These are phyloP conservation scores for Nemania sp. DNA, from an alignment of 2,329 filamentous ascomycete genomes.

Conservation along the genomic window DNA sequence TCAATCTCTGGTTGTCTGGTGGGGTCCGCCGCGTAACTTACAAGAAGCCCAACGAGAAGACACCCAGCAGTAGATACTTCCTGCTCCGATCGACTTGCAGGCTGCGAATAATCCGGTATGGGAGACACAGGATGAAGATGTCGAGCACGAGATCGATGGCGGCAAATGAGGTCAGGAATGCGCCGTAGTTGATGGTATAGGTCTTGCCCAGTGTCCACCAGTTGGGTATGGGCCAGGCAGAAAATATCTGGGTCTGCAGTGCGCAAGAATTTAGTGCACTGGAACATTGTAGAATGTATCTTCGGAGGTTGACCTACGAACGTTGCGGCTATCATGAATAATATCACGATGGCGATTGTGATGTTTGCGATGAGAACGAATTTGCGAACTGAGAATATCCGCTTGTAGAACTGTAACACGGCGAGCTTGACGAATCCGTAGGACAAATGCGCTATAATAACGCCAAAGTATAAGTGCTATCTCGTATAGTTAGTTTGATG, in stretches of 20 bases:
- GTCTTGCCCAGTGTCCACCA: constrained; percentile 6
- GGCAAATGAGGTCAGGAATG: constrained; percentile 4
- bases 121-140: constrained; percentile 3
- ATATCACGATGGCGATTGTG: background rate
- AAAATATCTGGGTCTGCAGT: constrained; percentile 4
- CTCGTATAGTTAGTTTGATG: constrained; percentile 1
- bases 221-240: constrained; percentile 9
- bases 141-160: constrained; percentile 2
- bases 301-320: no score
- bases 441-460: constrained; percentile 9
- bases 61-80: constrained; percentile 4
- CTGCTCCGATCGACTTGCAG: background rate
- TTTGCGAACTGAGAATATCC: background rate
- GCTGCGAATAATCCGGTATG: constrained; percentile 3
- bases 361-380: constrained; percentile 4
- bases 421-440: constrained; percentile 8
- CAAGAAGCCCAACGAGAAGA: constrained; percentile 5
- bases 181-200: constrained; percentile 6
- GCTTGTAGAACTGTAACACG: constrained; percentile 12
- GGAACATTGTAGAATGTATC: no score
- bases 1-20: background rate
- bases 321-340: no score
- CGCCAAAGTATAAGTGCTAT: constrained; percentile 11
- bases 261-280: background rate
- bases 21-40: constrained; percentile 4